Conservation (phyloP, 176 grass and related monocot genomes). For the Zea mays region Zm-B73-REFERENCE-NAM-5.0 NC_050102.1:179191501-179192000, state of each 20-base stretch:
- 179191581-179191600: not conserved
- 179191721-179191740: conserved; percentile 90
- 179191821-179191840: not conserved
- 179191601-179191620: not conserved
- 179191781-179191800: conserved; percentile 84
- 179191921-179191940: conserved; percentile 84
- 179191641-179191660: not conserved
- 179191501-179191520: conserved; percentile 85
- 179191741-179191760: conserved; percentile 69
- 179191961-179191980: conserved; percentile 19
- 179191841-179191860: conserved; percentile 23
- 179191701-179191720: conserved; percentile 90
- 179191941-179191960: conserved; percentile 76
- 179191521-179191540: conserved; percentile 81
- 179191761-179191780: conserved; percentile 67
- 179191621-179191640: not conserved
- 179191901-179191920: conserved; percentile 67
- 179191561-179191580: conserved; percentile 57
- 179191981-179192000: not conserved
- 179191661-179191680: not conserved
- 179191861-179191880: conserved; percentile 1
- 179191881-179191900: conserved; percentile 91
- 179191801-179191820: conserved; percentile 20
- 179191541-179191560: conserved; percentile 89
- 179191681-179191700: conserved; percentile 1